These are phyloP conservation scores for Candida quercuum DNA, from an alignment of 805 yeast genomes.

Conservation along the genomic window DNA sequence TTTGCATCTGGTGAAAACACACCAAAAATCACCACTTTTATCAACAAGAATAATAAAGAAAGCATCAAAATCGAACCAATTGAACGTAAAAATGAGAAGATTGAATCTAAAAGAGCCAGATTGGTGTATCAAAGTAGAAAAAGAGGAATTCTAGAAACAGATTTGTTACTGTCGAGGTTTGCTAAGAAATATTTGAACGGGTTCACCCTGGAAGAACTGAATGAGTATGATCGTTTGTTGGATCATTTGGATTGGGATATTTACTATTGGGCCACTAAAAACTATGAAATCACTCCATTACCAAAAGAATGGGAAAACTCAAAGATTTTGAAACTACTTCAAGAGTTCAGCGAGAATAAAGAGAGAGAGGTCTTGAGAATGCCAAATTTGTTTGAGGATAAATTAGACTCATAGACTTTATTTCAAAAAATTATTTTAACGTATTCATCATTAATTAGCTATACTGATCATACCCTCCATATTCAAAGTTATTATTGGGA, in stretches of 20 bases:
- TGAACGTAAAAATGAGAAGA: slow-evolving; percentile 65
- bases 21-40: slow-evolving; percentile 18
- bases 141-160: slow-evolving; percentile 93
- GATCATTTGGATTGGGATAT: slow-evolving; percentile 99
- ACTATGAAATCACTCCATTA: slow-evolving; percentile 74
- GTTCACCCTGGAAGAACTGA: slow-evolving; percentile 60
- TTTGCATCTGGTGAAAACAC: slow-evolving; percentile 7
- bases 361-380: slow-evolving; percentile 73
- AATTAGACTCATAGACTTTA: neutral
- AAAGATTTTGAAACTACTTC: slow-evolving; percentile 56
- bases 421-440: neutral
- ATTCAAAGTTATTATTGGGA: slow-evolving; percentile 30
- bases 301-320: slow-evolving; percentile 83
- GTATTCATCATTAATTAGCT: slow-evolving; percentile 11
- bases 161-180: slow-evolving; percentile 76
- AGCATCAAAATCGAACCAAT: slow-evolving; percentile 62
- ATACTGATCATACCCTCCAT: slow-evolving; percentile 34
- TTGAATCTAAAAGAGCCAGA: slow-evolving; percentile 78
- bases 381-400: slow-evolving; percentile 52
- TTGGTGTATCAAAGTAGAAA: slow-evolving; percentile 87
- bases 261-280: slow-evolving; percentile 93
- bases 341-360: slow-evolving; percentile 68
- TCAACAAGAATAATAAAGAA: slow-evolving; percentile 14
- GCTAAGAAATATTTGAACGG: slow-evolving; percentile 66
- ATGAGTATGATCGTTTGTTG: slow-evolving; percentile 78